A percentile compares a stretch with the other conserved stretches of the same genome.
Conservation (phyloP, 2,329 filamentous ascomycete genomes). For the Aspergillus sp. region DNA sequence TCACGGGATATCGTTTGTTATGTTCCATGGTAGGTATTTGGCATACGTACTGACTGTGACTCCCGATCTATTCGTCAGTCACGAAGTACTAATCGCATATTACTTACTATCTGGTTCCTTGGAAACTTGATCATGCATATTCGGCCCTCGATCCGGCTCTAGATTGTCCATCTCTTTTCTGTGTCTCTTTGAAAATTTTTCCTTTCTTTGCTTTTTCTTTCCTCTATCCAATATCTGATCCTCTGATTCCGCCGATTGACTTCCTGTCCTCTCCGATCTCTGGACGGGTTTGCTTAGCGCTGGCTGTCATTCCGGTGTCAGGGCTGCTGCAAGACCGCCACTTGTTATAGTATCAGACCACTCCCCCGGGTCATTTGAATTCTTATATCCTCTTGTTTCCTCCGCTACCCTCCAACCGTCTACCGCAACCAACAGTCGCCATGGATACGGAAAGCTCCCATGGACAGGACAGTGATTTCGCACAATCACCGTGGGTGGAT, state of each 20-base stretch:
- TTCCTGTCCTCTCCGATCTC: not conserved
- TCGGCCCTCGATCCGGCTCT: constrained; percentile 47
- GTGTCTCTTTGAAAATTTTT: constrained; percentile 10
- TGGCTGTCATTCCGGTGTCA: not conserved
- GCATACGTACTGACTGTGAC: not conserved
- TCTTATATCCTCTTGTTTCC: not conserved
- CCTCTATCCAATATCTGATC: not conserved
- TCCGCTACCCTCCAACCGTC: not conserved
- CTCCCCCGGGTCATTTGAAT: constrained; percentile 29
- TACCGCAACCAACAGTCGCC: constrained; percentile 13
- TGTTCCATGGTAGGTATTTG: not conserved
- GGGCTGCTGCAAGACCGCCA: not conserved
- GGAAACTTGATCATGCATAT: constrained; percentile 49
- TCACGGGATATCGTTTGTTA: constrained; percentile 2
- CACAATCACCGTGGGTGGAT: constrained; percentile 47
- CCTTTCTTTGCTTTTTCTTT: constrained; percentile 12
- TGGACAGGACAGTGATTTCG: constrained; percentile 45
- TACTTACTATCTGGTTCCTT: constrained; percentile 21
- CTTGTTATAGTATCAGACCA: constrained; percentile 15
- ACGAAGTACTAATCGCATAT: constrained; percentile 21
- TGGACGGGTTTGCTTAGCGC: not conserved
- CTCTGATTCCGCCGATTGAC: constrained; percentile 1
- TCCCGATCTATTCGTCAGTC: constrained; percentile 17
- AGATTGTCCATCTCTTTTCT: constrained; percentile 24
- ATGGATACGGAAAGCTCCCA: constrained; percentile 49